Percentiles rank a stretch among this genome's conserved stretches.
phyloP scores from a whole-genome alignment of 768 basidiomycete genomes.

The Calocybe gangraenosa region DNA sequence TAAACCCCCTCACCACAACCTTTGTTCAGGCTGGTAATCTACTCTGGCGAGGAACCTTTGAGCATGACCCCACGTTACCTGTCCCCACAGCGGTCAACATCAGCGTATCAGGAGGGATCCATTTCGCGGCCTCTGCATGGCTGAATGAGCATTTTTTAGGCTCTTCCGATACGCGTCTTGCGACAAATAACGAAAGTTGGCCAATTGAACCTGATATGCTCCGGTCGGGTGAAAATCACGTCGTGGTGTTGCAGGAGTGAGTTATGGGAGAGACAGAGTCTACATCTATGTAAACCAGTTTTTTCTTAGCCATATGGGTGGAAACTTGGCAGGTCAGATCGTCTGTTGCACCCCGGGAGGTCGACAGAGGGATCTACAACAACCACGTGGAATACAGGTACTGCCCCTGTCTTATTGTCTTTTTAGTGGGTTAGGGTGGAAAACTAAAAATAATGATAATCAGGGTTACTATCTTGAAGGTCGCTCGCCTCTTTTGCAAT shows the following conservation, averaged over 20 bases:
- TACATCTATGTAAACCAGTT: not conserved
- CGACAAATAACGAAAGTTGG: constrained; percentile 15
- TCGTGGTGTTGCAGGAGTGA: constrained; percentile 14
- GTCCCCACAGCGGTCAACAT: constrained; percentile 13
- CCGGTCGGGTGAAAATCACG: constrained; percentile 8
- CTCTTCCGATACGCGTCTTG: constrained; percentile 9
- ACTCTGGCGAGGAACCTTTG: constrained; percentile 15
- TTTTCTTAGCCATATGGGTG: constrained; percentile 15
- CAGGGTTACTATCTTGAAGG: constrained; percentile 17
- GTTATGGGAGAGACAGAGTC: no score
- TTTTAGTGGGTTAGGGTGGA: not conserved
- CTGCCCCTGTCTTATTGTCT: not conserved
- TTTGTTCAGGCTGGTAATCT: constrained; percentile 14
- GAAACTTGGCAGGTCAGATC: constrained; percentile 17
- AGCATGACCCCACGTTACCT: constrained; percentile 6
- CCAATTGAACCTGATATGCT: constrained; percentile 11
- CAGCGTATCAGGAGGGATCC: constrained; percentile 14
- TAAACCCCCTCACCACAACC: not conserved
- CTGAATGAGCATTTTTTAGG: constrained; percentile 14
- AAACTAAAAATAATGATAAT: not conserved
- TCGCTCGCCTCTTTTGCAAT: constrained; percentile 7
- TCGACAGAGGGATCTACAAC: constrained; percentile 15
- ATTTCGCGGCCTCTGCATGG: constrained; percentile 15
- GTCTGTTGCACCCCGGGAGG: constrained; percentile 17
- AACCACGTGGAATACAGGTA: constrained; percentile 15